phyloP scores from a whole-genome alignment of 1,139 yeast species.

The Candida gigantensis region DNA sequence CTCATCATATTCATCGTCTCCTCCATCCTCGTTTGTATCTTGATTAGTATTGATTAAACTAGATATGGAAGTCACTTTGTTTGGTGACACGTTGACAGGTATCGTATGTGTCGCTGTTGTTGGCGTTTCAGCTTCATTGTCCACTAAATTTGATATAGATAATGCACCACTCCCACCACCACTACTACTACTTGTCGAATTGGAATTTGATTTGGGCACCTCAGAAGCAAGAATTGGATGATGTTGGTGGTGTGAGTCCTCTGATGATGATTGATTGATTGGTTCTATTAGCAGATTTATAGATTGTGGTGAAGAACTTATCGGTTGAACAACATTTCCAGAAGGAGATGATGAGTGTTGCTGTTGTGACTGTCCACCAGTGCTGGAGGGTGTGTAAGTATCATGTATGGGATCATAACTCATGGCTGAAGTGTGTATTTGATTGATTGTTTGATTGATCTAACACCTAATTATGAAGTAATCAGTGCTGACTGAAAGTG shows the following conservation, averaged over 20 bases:
- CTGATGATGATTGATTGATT: background rate
- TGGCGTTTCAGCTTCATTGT: constrained; percentile 9
- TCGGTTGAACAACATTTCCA: constrained; percentile 1
- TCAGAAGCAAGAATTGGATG: background rate
- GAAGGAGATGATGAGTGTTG: background rate
- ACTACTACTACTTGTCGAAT: too few relatives aligned
- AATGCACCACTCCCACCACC: constrained; percentile 11
- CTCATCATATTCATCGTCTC: constrained; percentile 16
- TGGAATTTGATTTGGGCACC: too few relatives aligned
- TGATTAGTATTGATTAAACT: constrained; percentile 5
- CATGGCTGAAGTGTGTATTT: too few relatives aligned
- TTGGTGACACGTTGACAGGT: constrained; percentile 3
- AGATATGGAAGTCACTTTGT: constrained; percentile 10
- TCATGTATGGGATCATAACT: constrained; percentile 38
- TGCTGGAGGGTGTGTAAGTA: constrained; percentile 18
- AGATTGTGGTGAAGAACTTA: constrained; percentile 10
- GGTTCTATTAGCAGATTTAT: constrained; percentile 4
- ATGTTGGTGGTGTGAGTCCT: background rate
- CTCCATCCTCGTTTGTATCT: constrained; percentile 13
- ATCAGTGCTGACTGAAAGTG: too few relatives aligned
- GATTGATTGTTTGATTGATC: too few relatives aligned
- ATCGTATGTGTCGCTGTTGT: constrained; percentile 6
- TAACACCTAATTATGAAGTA: background rate
- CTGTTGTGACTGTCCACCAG: background rate
- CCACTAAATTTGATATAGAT: constrained; percentile 16